phyloP scores from a whole-genome alignment of 2,329 filamentous ascomycete species.

The Xylariaceae sp. region DNA sequence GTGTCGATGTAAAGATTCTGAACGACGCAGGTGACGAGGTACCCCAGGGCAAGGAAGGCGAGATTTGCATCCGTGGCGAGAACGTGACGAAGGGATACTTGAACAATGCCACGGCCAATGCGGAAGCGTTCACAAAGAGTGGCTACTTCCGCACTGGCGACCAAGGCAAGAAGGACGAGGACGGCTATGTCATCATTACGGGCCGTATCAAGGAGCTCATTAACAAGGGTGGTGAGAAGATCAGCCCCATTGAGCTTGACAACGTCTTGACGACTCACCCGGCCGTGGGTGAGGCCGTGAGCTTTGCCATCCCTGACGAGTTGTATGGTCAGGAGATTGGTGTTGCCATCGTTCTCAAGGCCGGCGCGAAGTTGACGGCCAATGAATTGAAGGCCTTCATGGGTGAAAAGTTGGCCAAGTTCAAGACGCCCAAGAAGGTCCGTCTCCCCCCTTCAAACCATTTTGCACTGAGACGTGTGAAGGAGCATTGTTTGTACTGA shows the following conservation, averaged over 20 bases:
- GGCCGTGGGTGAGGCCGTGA: conserved; percentile 70
- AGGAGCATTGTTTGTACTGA: conserved; percentile 7
- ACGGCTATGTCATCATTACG: conserved; percentile 80
- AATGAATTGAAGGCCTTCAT: conserved; percentile 65
- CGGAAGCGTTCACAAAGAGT: conserved; percentile 63
- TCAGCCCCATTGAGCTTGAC: conserved; percentile 81
- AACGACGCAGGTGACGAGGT: conserved; percentile 64
- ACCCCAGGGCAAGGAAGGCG: conserved; percentile 63
- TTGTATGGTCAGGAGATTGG: conserved; percentile 79
- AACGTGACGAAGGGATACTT: conserved; percentile 83
- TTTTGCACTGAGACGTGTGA: conserved; percentile 2
- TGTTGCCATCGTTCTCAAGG: conserved; percentile 69
- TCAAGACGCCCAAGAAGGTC: conserved; percentile 81
- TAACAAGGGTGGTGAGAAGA: conserved; percentile 87
- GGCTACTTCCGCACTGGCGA: conserved; percentile 87
- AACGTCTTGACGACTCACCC: conserved; percentile 73
- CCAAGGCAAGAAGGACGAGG: conserved; percentile 72
- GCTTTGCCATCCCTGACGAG: conserved; percentile 77
- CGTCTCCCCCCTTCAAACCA: conserved; percentile 21
- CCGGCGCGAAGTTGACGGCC: conserved; percentile 49
- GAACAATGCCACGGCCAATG: conserved; percentile 75
- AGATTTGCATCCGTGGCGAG: conserved; percentile 76
- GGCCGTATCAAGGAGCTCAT: conserved; percentile 93
- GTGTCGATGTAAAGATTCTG: conserved; percentile 75
- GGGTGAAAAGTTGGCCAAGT: conserved; percentile 66